Percentiles rank a stretch among this genome's conserved stretches.
phyloP scores from a whole-genome alignment of 169 alveolate genomes.

The Theileria sp. region DNA sequence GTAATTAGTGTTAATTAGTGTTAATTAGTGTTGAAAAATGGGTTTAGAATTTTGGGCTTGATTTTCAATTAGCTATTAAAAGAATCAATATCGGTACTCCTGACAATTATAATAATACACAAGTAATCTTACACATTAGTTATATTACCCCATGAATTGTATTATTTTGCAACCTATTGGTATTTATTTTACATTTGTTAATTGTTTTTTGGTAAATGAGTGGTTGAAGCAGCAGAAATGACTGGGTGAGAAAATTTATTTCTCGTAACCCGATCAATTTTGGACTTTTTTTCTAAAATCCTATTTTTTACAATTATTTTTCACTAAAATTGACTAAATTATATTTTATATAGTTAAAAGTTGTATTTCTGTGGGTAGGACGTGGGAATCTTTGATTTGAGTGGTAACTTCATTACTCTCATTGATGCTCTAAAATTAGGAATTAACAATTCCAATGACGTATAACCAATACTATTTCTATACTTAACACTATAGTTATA shows the following conservation, averaged over 20 bases:
- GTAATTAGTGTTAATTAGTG: too few species aligned
- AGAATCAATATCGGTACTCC: slow-evolving; percentile 48
- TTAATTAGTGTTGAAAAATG: too few species aligned
- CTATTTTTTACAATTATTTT: too few species aligned
- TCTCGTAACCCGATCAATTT: not conserved
- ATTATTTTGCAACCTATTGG: slow-evolving; percentile 2
- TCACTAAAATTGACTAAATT: too few species aligned
- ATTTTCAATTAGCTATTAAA: slow-evolving; percentile 48
- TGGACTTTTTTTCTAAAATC: too few species aligned
- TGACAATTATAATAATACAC: not conserved
- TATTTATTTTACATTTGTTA: slow-evolving; percentile 21
- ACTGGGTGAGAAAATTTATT: not conserved
- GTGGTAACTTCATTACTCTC: slow-evolving; percentile 59
- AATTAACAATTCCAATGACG: slow-evolving; percentile 32
- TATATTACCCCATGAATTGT: not conserved
- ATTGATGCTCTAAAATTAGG: slow-evolving; percentile 65
- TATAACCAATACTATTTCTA: not conserved
- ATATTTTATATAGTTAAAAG: too few species aligned
- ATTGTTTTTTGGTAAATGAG: not conserved
- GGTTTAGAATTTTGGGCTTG: slow-evolving; percentile 25
- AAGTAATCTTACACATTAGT: not conserved
- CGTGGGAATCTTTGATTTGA: slow-evolving; percentile 49
- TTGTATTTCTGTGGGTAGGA: slow-evolving; percentile 19
- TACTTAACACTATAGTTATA: too few species aligned
- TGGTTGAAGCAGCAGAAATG: not conserved